These are phyloP conservation scores for Colletotrichum musicola DNA, from an alignment of 2,329 filamentous ascomycete genomes.

Conservation along the genomic window DNA sequence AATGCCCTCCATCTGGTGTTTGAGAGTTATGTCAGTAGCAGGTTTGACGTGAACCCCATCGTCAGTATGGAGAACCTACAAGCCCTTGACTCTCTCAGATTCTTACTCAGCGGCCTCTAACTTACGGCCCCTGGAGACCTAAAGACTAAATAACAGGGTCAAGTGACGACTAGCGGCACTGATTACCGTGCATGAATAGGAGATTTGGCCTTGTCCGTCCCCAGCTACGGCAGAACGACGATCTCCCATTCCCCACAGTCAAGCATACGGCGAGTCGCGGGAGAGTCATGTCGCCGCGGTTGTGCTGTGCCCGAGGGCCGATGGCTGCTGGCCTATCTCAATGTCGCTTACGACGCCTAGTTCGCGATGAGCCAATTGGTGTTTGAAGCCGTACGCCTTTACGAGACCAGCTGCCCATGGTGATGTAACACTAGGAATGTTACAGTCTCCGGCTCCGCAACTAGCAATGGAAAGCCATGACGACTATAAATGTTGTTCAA, in stretches of 20 bases:
- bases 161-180: too few species aligned
- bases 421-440: neutral
- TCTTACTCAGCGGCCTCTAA: neutral
- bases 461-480: too few species aligned
- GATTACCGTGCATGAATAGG: too few species aligned
- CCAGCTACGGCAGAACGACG: too few species aligned
- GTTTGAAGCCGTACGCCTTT: neutral
- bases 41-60: neutral
- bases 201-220: too few species aligned
- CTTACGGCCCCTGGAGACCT: too few species aligned
- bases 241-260: too few species aligned
- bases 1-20: neutral
- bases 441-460: neutral
- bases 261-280: too few species aligned
- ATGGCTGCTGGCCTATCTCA: neutral
- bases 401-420: neutral
- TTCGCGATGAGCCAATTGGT: constrained; percentile 2
- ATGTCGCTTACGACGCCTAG: constrained; percentile 9
- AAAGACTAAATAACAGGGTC: too few species aligned
- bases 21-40: neutral
- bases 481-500: too few species aligned
- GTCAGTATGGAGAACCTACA: neutral
- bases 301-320: neutral
- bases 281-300: neutral
- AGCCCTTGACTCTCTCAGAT: neutral